phyloP scores from a whole-genome alignment of 1,284 basidiomycete genomes.

The Irpex sp. region DNA sequence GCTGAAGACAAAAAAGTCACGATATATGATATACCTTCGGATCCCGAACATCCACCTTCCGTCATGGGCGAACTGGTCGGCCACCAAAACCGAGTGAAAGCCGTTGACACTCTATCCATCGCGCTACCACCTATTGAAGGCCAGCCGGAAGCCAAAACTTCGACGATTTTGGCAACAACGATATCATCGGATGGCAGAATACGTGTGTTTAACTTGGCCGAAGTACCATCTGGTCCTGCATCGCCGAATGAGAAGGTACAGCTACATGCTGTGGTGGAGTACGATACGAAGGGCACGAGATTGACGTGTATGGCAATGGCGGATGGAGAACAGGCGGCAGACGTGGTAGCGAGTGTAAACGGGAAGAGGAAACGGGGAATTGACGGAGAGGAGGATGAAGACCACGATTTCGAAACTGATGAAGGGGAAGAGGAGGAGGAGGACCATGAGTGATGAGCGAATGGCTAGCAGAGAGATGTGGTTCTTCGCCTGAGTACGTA shows the following conservation, averaged over 20 bases:
- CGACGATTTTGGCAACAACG: constrained; percentile 67
- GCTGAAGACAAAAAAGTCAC: constrained; percentile 86
- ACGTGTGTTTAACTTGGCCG: constrained; percentile 71
- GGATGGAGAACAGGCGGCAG: constrained; percentile 41
- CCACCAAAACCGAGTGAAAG: constrained; percentile 79
- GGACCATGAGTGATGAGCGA: constrained; percentile 4
- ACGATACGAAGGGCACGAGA: constrained; percentile 82
- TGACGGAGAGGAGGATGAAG: constrained; percentile 18
- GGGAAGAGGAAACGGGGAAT: constrained; percentile 38
- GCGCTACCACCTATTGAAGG: constrained; percentile 38
- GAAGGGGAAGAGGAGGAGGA: constrained; percentile 11
- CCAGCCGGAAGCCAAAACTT: constrained; percentile 22
- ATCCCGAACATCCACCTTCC: constrained; percentile 38
- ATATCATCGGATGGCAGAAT: constrained; percentile 85
- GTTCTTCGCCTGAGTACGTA: no score
- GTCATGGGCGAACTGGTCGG: constrained; percentile 66
- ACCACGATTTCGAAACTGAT: constrained; percentile 9
- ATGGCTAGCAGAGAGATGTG: background rate
- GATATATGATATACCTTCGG: constrained; percentile 56
- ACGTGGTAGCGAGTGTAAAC: constrained; percentile 11
- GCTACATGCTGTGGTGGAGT: constrained; percentile 57
- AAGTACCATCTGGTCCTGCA: constrained; percentile 30
- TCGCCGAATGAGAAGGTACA: constrained; percentile 28
- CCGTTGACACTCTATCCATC: constrained; percentile 59
- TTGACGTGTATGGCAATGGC: constrained; percentile 78